Evolutionary conservation across 2,329 filamentous ascomycete genomes (phyloP).

Genomic region (Neocucurbitaria cava): DNA sequence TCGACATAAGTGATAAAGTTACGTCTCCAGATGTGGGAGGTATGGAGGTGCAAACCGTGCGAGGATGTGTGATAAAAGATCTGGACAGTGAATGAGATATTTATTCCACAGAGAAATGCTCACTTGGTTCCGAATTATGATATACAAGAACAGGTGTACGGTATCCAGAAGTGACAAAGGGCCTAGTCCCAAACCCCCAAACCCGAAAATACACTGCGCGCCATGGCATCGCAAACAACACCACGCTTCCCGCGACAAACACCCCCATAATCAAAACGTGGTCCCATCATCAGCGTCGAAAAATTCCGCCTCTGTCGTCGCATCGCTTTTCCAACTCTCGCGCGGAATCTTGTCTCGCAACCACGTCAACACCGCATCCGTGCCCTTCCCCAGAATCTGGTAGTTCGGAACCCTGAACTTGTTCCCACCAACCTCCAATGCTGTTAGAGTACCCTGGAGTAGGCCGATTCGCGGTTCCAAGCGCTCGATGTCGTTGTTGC

Average conservation of each 20-base stretch:
- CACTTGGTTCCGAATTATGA: no score
- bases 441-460: slow-evolving; percentile 69
- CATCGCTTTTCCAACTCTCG: slow-evolving; percentile 29
- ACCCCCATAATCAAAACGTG: slow-evolving; percentile 4
- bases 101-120: no score
- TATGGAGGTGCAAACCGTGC: no score
- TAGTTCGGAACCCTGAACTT: slow-evolving; percentile 86
- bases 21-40: no score
- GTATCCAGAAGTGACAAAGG: no score
- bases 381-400: slow-evolving; percentile 84
- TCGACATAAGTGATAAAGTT: no score
- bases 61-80: no score
- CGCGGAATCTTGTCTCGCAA: slow-evolving; percentile 75
- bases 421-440: slow-evolving; percentile 82
- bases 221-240: not conserved
- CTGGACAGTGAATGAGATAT: no score
- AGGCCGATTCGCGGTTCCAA: slow-evolving; percentile 83
- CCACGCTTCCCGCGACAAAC: not conserved
- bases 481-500: slow-evolving; percentile 84
- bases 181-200: not conserved
- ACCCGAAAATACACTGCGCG: not conserved
- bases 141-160: no score
- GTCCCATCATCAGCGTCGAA: slow-evolving; percentile 26
- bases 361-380: slow-evolving; percentile 83
- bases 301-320: slow-evolving; percentile 35